Evolutionary conservation across 1,284 basidiomycete genomes (phyloP), one percentile per base, ranked within the genome.

Genomic region (Mycena sp.): DNA sequence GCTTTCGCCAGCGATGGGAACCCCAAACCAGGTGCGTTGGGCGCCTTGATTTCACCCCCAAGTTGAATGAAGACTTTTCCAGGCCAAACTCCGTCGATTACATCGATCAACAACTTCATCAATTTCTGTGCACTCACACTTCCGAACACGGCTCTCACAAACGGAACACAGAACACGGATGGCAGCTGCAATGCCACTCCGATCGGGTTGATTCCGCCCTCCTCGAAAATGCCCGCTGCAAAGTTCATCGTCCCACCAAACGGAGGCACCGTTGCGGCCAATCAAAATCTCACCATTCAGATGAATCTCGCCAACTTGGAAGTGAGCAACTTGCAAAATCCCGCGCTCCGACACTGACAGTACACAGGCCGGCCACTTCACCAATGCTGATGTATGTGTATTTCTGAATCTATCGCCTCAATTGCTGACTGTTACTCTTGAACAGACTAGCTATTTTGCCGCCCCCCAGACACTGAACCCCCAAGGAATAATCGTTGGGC

Each of bases 61-160:
- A 14, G 14, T 35, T 14, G 14, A 35, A 14, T 35, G n/a, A 35
- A 7, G 7, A 9, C 58, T 1, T 16, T 28, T 28, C 28, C 75
- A 67, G 83, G 85, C 59, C 86, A 88, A 72, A 83, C 85, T 59
- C 72, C 85, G 4, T 88, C 87, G 10, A 72, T 85, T 56, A 89
- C 88, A n/a, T 87, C 85, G 44, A 78, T 78, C 38, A 90, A 90
- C 81, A 91, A 91, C 78, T 91, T 88, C 76, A 89, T 90, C 81
- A 87, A 89, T 80, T 88, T 86, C 77, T 89, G 86, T 71, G 29
- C 43, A 2, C 71, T 81, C 37, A 84, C 81, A 21, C 76, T 80
- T 29, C 78, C 81, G 44, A 77, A 84, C 67, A 77, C 83, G 50
- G 83, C 84, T 32, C 80, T 89, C 68, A 89, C 86, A 28, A 83